These are phyloP conservation scores for Xylaria acuta DNA, from an alignment of 495 filamentous ascomycete genomes.

Conservation along the genomic window DNA sequence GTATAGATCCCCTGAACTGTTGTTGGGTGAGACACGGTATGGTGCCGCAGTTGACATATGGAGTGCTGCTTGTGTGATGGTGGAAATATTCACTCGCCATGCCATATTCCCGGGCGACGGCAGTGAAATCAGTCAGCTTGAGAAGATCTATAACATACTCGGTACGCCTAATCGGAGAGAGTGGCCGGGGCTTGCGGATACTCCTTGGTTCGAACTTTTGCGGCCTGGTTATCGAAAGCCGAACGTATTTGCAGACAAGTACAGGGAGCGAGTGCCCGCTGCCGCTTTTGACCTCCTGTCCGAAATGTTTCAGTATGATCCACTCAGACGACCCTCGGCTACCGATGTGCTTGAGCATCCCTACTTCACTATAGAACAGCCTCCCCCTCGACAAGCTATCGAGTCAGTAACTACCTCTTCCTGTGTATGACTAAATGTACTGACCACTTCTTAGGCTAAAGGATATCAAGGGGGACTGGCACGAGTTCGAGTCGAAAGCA, in stretches of 20 bases:
- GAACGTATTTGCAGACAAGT: slow-evolving; percentile 84
- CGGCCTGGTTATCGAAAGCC: slow-evolving; percentile 73
- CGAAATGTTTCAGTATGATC: slow-evolving; percentile 87
- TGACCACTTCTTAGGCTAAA: slow-evolving; percentile 64
- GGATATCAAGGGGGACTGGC: slow-evolving; percentile 93
- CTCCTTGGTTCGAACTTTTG: slow-evolving; percentile 95
- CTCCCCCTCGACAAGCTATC: slow-evolving; percentile 74
- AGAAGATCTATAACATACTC: slow-evolving; percentile 92
- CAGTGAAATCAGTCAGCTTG: slow-evolving; percentile 91
- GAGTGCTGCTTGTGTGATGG: slow-evolving; percentile 95
- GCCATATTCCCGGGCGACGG: slow-evolving; percentile 97
- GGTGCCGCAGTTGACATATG: slow-evolving; percentile 96
- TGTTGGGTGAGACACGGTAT: slow-evolving; percentile 93
- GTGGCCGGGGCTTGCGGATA: slow-evolving; percentile 87
- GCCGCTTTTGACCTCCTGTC: slow-evolving; percentile 82
- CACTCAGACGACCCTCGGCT: slow-evolving; percentile 81
- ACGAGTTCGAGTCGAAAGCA: slow-evolving; percentile 98
- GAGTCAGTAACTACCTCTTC: slow-evolving; percentile 67
- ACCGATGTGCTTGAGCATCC: slow-evolving; percentile 85
- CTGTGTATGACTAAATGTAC: background rate
- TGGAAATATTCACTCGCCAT: slow-evolving; percentile 94
- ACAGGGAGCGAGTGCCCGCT: slow-evolving; percentile 72
- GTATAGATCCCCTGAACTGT: slow-evolving; percentile 93
- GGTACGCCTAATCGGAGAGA: slow-evolving; percentile 84
- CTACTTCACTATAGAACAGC: slow-evolving; percentile 88